These are phyloP conservation scores for Monilinia aucupariae DNA, from an alignment of 2,329 filamentous ascomycete genomes.

Conservation along the genomic window DNA sequence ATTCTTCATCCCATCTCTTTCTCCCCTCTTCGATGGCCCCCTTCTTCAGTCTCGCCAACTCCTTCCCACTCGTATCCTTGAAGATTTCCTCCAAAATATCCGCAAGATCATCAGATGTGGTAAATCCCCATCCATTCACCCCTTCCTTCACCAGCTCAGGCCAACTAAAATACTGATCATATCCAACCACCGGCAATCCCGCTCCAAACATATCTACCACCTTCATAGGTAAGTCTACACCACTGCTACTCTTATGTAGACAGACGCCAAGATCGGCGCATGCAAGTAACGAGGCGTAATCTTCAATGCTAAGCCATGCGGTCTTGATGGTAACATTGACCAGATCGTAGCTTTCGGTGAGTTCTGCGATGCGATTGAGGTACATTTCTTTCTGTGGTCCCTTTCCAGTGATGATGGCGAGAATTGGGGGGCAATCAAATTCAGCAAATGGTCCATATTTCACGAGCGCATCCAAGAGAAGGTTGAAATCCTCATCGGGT, in stretches of 20 bases:
- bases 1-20: slow-evolving; percentile 85
- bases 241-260: slow-evolving; percentile 87
- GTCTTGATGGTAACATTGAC: slow-evolving; percentile 67
- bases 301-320: slow-evolving; percentile 75
- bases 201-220: slow-evolving; percentile 99
- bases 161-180: slow-evolving; percentile 81
- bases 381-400: slow-evolving; percentile 80
- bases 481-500: slow-evolving; percentile 86
- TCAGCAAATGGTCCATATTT: slow-evolving; percentile 56
- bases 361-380: slow-evolving; percentile 54
- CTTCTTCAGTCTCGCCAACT: slow-evolving; percentile 56
- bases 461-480: slow-evolving; percentile 78
- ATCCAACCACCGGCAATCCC: slow-evolving; percentile 83
- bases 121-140: slow-evolving; percentile 80
- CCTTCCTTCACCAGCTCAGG: slow-evolving; percentile 84
- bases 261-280: slow-evolving; percentile 86
- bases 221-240: slow-evolving; percentile 97
- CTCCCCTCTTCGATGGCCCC: slow-evolving; percentile 71
- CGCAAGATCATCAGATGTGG: slow-evolving; percentile 60
- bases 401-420: slow-evolving; percentile 91
- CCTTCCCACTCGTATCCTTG: slow-evolving; percentile 41
- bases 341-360: slow-evolving; percentile 56
- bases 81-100: slow-evolving; percentile 62
- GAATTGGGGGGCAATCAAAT: slow-evolving; percentile 51
- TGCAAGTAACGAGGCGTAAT: slow-evolving; percentile 80